Conservation (phyloP, 345 rosid genomes). For the Zanthoxylum bungeanum region DNA sequence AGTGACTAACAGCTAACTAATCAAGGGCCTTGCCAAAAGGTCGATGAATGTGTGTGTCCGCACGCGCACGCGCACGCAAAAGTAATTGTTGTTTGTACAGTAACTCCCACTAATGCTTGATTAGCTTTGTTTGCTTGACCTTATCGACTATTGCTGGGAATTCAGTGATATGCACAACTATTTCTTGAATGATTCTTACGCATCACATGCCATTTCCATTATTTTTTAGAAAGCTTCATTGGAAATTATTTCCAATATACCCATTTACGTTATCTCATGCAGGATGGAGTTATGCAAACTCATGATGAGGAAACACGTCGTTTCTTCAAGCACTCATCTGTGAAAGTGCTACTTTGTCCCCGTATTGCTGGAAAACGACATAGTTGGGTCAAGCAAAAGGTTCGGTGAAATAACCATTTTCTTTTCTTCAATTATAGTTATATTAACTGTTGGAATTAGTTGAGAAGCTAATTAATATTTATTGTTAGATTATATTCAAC, state of each 20-base stretch:
- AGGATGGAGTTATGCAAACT: conserved; percentile 96
- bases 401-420: conserved; percentile 24
- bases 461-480: too few species aligned
- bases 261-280: conserved; percentile 22
- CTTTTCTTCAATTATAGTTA: neutral
- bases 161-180: neutral
- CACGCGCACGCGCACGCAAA: too few species aligned
- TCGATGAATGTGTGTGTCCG: too few species aligned
- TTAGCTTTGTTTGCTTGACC: neutral
- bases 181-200: neutral
- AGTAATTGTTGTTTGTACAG: neutral
- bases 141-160: neutral
- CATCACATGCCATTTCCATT: neutral
- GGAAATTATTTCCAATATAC: neutral
- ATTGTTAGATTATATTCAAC: too few species aligned
- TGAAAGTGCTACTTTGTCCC: conserved; percentile 89
- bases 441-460: neutral
- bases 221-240: neutral
- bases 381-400: conserved; percentile 92
- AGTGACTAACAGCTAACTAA: too few species aligned
- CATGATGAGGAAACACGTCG: conserved; percentile 98
- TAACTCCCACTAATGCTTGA: neutral
- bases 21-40: too few species aligned
- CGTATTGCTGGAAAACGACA: conserved; percentile 89
- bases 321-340: conserved; percentile 90